Evolutionary conservation across 495 filamentous ascomycete genomes (phyloP).

Genomic region (Cenococcum geophilum): DNA sequence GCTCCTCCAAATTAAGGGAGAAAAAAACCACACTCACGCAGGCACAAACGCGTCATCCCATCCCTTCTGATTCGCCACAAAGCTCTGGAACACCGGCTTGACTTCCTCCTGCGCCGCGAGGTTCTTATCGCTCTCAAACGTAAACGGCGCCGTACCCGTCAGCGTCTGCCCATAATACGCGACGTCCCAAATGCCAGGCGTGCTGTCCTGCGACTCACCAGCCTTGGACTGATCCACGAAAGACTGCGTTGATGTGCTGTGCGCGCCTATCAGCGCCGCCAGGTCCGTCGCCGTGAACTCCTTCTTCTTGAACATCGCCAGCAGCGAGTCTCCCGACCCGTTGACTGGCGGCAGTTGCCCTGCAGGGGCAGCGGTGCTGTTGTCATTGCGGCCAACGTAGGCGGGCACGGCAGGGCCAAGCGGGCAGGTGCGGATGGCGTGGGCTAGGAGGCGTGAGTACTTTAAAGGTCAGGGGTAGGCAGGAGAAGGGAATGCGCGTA

Average conservation of each 20-base stretch:
- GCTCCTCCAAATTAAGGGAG: no score
- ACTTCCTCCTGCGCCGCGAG: conserved; percentile 14
- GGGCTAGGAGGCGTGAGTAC: conserved; percentile 17
- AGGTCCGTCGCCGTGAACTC: conserved; percentile 30
- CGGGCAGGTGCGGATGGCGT: conserved; percentile 30
- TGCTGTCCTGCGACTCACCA: conserved; percentile 26
- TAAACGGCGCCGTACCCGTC: conserved; percentile 23
- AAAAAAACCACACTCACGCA: conserved; percentile 10
- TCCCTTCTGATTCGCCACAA: conserved; percentile 21
- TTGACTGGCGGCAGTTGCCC: conserved; percentile 20
- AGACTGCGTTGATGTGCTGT: conserved; percentile 23
- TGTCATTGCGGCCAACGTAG: conserved; percentile 30
- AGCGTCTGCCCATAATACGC: conserved; percentile 26
- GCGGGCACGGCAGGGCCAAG: conserved; percentile 21
- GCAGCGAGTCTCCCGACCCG: conserved; percentile 4
- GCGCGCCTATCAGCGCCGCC: conserved; percentile 31
- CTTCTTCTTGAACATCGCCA: conserved; percentile 27
- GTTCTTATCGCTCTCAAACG: conserved; percentile 24
- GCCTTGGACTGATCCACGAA: conserved; percentile 16
- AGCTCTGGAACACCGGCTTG: conserved; percentile 9
- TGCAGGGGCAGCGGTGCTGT: conserved; percentile 10
- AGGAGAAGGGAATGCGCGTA: conserved; percentile 9
- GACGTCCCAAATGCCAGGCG: conserved; percentile 29
- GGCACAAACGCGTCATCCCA: conserved; percentile 29
- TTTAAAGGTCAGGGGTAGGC: neutral